Percentiles rank a stretch among this genome's conserved stretches.
These are phyloP conservation scores for Lycium ferocissimum DNA, from an alignment of 257 asterid genomes.

Conservation along the genomic window DNA sequence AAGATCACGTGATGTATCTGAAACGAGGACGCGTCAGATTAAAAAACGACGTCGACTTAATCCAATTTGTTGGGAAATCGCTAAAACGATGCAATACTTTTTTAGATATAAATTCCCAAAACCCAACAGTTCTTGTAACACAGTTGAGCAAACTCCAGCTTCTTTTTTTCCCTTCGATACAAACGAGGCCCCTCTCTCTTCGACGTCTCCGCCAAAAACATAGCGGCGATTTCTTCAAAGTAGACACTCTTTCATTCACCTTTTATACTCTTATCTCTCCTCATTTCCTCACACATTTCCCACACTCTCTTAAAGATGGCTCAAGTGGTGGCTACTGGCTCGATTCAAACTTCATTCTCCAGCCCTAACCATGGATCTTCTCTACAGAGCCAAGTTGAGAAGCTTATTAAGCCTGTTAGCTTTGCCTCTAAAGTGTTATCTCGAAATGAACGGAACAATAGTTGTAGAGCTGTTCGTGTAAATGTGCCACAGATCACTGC, in stretches of 20 bases:
- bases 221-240: conserved; percentile 58
- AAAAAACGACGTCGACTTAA: neutral
- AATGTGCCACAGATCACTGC: conserved; percentile 54
- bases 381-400: conserved; percentile 54
- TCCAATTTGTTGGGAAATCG: conserved; percentile 9
- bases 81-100: neutral
- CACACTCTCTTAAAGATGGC: conserved; percentile 58
- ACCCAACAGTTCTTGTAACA: conserved; percentile 15
- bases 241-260: no score
- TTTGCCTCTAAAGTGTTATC: conserved; percentile 57
- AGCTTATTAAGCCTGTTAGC: conserved; percentile 57
- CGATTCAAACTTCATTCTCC: conserved; percentile 61
- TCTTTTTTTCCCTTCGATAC: conserved; percentile 51
- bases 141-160: neutral
- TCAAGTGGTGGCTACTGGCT: conserved; percentile 75
- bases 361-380: conserved; percentile 58
- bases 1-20: neutral
- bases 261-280: conserved; percentile 31
- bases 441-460: conserved; percentile 44
- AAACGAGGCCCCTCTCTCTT: conserved; percentile 46
- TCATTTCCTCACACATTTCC: conserved; percentile 24
- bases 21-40: neutral
- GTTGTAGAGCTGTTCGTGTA: conserved; percentile 50
- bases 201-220: conserved; percentile 45
- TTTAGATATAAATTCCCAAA: no score